Base-by-base conservation (phyloP, 352 stramenopile genomes). In the Thraustochytrium sp. region DNA sequence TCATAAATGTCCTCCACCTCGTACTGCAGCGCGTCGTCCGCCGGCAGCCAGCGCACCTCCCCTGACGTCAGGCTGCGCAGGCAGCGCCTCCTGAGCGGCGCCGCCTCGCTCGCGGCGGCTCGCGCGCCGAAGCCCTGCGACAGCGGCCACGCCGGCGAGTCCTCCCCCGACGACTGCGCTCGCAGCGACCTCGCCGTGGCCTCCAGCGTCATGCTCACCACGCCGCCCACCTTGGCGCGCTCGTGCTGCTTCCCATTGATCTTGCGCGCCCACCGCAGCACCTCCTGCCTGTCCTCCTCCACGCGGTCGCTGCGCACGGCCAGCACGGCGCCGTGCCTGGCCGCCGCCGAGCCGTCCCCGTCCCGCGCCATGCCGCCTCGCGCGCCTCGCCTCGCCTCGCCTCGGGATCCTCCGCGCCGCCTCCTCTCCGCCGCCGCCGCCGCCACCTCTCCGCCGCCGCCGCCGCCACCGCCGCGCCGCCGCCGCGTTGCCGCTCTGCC, bases 1-100 rank as follows among this genome's bases (percentile, higher is more conserved):
- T 80, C 68, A 31, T 63, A 80, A 23, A 80, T 53, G 9, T 80
- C 44, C 48, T 80, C 31, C 4, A 80, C 29, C 23, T 64, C 68
- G 42, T 80, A 46, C 37, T 77, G 29, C 13, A 62, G 26, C 23
- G 42, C 42, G 18, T 61, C 48, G 13, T 80, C 68, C 11, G 31
- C 13, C 23, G 68, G 68, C 13, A 80, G 53, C 68, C 53, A 65
- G 34, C 68, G 68, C 51, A 80, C 68, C 42, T 80, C 68, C 13
- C 68, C 68, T 16, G 68, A 80, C 23, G 31, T 80, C 23, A 80
- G 18, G 68, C 68, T 80, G 9, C 59, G 59, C 13, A 72, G 59
- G 36, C 59, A 72, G 8, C 46, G 2, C 59, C 26, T 55, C 59
- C n/a, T 29, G 40, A 9, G 40, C 26, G 21, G 9, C 26, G 29